Evolutionary conservation across 1,139 yeast species (phyloP), one percentile per base, ranked within the genome.

Genomic region (Kodamaea sp.): DNA sequence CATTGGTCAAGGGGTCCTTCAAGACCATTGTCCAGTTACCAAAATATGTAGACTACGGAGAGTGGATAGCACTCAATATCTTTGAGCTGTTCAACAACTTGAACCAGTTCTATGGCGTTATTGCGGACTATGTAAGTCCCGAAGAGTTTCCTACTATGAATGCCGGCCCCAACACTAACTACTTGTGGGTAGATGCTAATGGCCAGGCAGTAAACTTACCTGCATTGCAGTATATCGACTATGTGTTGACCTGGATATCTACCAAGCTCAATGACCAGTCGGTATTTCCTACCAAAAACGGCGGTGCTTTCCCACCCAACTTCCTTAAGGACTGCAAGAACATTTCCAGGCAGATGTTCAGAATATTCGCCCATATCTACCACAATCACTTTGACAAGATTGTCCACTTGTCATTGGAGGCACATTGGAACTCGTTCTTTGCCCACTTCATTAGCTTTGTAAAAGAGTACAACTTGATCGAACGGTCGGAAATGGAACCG

Each of bases 391-490:
- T 89, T 60, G 98, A 92, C 48, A 87, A 83, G 53, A 77, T 92
- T 26, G 80, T 92, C 19, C 97, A 92, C 59, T 66, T 94, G 43
- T 83, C 95, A 4, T 61, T 92, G 41, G 98, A 92, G 58, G 97
- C 98, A 2, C 98, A 94, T 58, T 92, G 96, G 96, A 92, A 94
- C 61, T 89, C 97, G 4, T 88, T 90, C 53, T 94, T 92, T 61
- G 94, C 96, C n/a, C 98, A 94, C 59, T 92, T 85, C 55, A 75
- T 90, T 32, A 83, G 95, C 37, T 86, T 92, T 53, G 79, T 84
- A 12, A 83, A 84, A 51, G 96, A 89, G 47, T 92, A 87, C 60
- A 82, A 77, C 36, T 73, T 92, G 46, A 70, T 92, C 30, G 97
- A 90, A 46, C 66, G 80, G 39, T 70, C 72, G 41, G 98, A 92